phyloP scores from a whole-genome alignment of 2,329 filamentous ascomycete species.

The Cladosporium sp. region DNA sequence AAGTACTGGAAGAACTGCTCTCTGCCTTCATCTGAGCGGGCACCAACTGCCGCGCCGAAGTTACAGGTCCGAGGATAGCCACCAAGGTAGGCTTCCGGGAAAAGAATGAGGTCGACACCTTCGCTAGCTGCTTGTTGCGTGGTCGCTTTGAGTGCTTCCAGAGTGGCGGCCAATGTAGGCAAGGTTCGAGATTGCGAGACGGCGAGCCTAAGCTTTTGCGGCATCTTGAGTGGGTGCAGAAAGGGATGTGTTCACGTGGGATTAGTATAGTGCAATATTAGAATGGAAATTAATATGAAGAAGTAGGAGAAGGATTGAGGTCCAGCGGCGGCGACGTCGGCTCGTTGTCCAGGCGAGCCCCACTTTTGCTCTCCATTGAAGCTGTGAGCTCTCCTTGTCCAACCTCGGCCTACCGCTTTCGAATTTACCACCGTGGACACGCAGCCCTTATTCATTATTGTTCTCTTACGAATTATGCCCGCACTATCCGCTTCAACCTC shows the following conservation, averaged over 20 bases:
- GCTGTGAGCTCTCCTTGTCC: neutral
- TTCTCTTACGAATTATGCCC: neutral
- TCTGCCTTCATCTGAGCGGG: slow-evolving; percentile 63
- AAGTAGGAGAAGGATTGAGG: neutral
- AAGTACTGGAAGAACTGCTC: slow-evolving; percentile 84
- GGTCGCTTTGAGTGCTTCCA: slow-evolving; percentile 61
- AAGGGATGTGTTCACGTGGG: neutral
- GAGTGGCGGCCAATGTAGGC: slow-evolving; percentile 52
- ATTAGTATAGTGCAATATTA: slow-evolving; percentile 1
- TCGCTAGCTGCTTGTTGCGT: slow-evolving; percentile 59
- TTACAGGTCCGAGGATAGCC: slow-evolving; percentile 80
- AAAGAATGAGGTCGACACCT: slow-evolving; percentile 68
- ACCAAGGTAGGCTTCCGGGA: slow-evolving; percentile 88
- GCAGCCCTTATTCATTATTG: neutral
- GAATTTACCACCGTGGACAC: too few relatives aligned
- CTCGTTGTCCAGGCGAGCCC: neutral
- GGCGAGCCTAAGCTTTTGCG: slow-evolving; percentile 44
- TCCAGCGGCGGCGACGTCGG: neutral
- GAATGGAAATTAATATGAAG: neutral
- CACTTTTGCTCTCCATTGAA: neutral
- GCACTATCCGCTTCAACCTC: slow-evolving; percentile 9
- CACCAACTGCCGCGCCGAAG: slow-evolving; percentile 73
- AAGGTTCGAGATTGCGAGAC: slow-evolving; percentile 47
- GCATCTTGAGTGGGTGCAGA: neutral
- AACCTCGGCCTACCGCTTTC: too few relatives aligned